These are phyloP conservation scores for Syncephalastrum racemosum DNA, from an alignment of 371 early-diverging fungal genomes.

Conservation along the genomic window DNA sequence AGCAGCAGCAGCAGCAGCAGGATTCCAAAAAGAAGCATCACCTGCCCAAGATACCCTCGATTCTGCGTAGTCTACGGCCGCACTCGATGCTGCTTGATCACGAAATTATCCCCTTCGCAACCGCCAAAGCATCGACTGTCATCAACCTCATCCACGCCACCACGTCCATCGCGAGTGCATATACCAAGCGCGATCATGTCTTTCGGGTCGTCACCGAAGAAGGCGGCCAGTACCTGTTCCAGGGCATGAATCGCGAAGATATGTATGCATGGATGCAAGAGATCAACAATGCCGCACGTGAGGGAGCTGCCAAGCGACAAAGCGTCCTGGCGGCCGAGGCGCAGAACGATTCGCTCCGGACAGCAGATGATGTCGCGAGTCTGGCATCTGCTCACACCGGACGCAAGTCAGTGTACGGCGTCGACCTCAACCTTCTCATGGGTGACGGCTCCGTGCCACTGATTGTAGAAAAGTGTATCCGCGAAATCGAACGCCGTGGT, in stretches of 20 bases:
- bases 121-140: slow-evolving; percentile 67
- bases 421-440: slow-evolving; percentile 62
- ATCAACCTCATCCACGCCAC: slow-evolving; percentile 82
- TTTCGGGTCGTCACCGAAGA: slow-evolving; percentile 85
- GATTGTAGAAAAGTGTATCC: slow-evolving; percentile 69
- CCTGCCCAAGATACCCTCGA: slow-evolving; percentile 41
- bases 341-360: background rate
- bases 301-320: slow-evolving; percentile 71
- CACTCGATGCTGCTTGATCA: slow-evolving; percentile 11
- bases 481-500: slow-evolving; percentile 77
- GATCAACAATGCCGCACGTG: slow-evolving; percentile 73
- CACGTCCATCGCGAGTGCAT: slow-evolving; percentile 67
- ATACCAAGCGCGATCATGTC: slow-evolving; percentile 74
- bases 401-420: slow-evolving; percentile 58
- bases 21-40: slow-evolving; percentile 16
- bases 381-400: background rate
- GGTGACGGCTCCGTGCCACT: slow-evolving; percentile 56
- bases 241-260: slow-evolving; percentile 68
- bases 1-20: slow-evolving; percentile 38
- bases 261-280: slow-evolving; percentile 78
- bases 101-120: slow-evolving; percentile 9
- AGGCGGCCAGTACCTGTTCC: slow-evolving; percentile 77
- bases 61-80: slow-evolving; percentile 30
- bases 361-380: background rate
- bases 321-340: slow-evolving; percentile 43